phyloP scores from a whole-genome alignment of 2,329 filamentous ascomycete species.

The Colletotrichum theobromicola region DNA sequence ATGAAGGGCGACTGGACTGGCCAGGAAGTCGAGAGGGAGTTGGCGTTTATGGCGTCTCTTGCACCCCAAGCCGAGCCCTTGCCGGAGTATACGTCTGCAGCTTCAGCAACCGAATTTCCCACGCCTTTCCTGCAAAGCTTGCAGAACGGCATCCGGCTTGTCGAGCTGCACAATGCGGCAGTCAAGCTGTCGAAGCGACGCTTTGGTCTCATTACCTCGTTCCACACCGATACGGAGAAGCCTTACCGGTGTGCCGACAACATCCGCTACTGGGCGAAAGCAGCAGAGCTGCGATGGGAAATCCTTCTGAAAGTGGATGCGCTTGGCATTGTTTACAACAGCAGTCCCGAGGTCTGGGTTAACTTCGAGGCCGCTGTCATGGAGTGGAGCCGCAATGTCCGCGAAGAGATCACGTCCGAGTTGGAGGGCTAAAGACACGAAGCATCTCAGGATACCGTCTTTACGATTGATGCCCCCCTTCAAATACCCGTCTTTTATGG shows the following conservation, averaged over 20 bases:
- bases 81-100: conserved; percentile 68
- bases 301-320: conserved; percentile 83
- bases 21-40: conserved; percentile 78
- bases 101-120: conserved; percentile 53
- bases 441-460: conserved; percentile 3
- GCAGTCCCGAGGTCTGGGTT: conserved; percentile 72
- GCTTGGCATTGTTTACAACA: conserved; percentile 83
- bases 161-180: conserved; percentile 88
- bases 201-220: conserved; percentile 88
- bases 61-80: conserved; percentile 63
- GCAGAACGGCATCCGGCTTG: conserved; percentile 79
- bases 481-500: conserved; percentile 22
- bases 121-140: conserved; percentile 77
- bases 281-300: conserved; percentile 93
- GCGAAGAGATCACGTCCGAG: conserved; percentile 83
- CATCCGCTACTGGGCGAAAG: conserved; percentile 94
- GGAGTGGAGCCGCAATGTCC: conserved; percentile 81
- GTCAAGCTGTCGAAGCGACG: conserved; percentile 84
- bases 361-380: conserved; percentile 84
- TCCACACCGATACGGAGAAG: conserved; percentile 91
- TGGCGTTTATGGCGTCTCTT: conserved; percentile 82
- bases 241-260: conserved; percentile 95
- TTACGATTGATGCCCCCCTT: conserved; percentile 21
- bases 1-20: conserved; percentile 77
- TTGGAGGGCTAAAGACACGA: conserved; percentile 30